Conservation (phyloP, 306 rosid species). For the Spatholobus suberectus region DNA sequence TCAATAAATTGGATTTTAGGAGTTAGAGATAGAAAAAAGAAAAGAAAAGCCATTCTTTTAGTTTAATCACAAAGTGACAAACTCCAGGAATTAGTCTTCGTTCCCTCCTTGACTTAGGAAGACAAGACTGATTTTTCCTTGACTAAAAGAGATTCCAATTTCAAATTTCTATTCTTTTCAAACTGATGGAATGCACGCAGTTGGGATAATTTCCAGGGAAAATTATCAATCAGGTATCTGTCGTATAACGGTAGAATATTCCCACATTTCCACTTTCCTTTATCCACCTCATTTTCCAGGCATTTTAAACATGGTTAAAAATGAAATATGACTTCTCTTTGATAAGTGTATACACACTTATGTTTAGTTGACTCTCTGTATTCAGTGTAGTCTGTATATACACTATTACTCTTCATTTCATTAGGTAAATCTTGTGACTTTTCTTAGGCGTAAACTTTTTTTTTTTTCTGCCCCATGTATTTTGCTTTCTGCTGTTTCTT, state of each 20-base stretch:
- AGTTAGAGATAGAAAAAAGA: neutral
- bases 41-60: neutral
- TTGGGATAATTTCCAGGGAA: neutral
- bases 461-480: too few species aligned
- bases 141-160: neutral
- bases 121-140: neutral
- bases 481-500: neutral
- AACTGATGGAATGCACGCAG: neutral
- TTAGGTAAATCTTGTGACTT: neutral
- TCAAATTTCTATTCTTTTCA: conserved; percentile 8
- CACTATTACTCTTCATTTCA: too few species aligned
- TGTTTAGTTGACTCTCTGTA: too few species aligned
- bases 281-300: neutral
- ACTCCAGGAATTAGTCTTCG: neutral
- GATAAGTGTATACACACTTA: too few species aligned
- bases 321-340: neutral
- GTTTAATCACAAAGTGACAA: neutral
- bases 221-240: neutral
- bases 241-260: conserved; percentile 6
- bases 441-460: too few species aligned
- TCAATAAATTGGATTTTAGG: too few species aligned
- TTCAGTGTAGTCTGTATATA: too few species aligned
- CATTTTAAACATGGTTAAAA: conserved; percentile 1
- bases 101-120: conserved; percentile 30
- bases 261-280: neutral